phyloP scores from a whole-genome alignment of 108 stramenopile genomes.

The Nannochloropsis granulata region DNA sequence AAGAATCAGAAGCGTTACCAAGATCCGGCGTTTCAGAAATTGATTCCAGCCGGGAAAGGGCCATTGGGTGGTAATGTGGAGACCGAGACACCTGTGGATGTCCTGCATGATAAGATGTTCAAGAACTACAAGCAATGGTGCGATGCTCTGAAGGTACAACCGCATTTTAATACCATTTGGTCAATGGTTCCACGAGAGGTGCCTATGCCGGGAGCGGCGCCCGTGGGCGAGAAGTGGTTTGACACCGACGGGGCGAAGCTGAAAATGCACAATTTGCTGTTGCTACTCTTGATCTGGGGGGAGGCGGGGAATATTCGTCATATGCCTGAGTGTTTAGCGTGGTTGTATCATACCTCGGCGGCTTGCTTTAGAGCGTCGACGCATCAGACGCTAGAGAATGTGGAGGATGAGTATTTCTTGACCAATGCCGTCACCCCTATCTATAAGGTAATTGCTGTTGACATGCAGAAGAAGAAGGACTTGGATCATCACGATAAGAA shows the following conservation, averaged over 20 bases:
- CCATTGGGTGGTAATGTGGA: conserved; percentile 20
- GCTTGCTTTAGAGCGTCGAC: conserved; percentile 42
- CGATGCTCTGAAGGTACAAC: conserved; percentile 60
- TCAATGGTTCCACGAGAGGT: too few relatives aligned
- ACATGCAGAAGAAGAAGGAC: conserved; percentile 39
- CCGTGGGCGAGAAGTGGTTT: not conserved
- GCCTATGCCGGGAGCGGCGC: not conserved
- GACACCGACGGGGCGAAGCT: not conserved
- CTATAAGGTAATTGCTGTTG: conserved; percentile 52
- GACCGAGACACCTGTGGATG: conserved; percentile 54
- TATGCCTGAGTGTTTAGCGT: conserved; percentile 95
- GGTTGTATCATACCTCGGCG: conserved; percentile 67
- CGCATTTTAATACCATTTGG: conserved; percentile 48
- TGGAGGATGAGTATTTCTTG: conserved; percentile 51
- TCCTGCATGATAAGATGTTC: conserved; percentile 83
- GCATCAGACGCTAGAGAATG: conserved; percentile 25
- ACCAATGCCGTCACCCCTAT: conserved; percentile 83
- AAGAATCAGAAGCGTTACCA: conserved; percentile 83
- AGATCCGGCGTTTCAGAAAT: conserved; percentile 15
- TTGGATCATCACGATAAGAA: conserved; percentile 64
- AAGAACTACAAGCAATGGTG: conserved; percentile 97
- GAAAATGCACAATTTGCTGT: conserved; percentile 54
- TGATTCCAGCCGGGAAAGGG: not conserved
- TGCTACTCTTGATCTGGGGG: conserved; percentile 94
- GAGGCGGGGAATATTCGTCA: conserved; percentile 89